These are phyloP conservation scores for Pyrrhoderma lamaoense DNA, from an alignment of 1,284 basidiomycete species.

Conservation along the genomic window DNA sequence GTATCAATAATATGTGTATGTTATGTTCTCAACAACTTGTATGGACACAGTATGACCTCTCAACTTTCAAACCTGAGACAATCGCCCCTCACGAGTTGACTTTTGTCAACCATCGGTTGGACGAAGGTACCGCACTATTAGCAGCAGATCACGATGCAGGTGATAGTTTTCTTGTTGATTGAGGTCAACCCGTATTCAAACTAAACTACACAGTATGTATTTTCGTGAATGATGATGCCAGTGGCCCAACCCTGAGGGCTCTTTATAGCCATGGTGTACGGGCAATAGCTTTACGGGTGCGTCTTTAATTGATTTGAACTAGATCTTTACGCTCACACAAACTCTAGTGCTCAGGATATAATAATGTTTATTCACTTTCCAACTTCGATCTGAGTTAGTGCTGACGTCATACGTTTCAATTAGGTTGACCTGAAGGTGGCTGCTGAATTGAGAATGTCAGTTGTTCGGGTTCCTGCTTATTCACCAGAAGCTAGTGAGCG, in stretches of 20 bases:
- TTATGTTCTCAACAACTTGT: no score
- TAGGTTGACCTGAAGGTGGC: constrained; percentile 22
- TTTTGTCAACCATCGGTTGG: constrained; percentile 19
- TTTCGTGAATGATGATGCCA: constrained; percentile 24
- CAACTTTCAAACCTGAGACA: constrained; percentile 16
- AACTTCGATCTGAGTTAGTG: not conserved
- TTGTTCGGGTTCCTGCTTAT: constrained; percentile 24
- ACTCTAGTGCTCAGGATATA: constrained; percentile 21
- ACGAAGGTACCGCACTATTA: constrained; percentile 19
- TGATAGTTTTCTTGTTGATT: no score
- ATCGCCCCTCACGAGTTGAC: constrained; percentile 17
- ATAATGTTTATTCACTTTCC: constrained; percentile 17
- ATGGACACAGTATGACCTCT: constrained; percentile 18
- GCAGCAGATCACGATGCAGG: constrained; percentile 21
- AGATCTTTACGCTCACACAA: no score
- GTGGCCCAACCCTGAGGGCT: constrained; percentile 18
- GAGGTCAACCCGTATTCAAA: no score
- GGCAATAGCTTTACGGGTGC: constrained; percentile 22
- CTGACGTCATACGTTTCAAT: not conserved
- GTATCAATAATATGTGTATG: not conserved
- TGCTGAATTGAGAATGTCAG: constrained; percentile 21
- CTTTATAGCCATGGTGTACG: constrained; percentile 20
- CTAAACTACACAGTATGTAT: constrained; percentile 11
- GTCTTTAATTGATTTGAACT: not conserved
- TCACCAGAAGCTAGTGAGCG: constrained; percentile 24